These are phyloP conservation scores for Pyrenula massariospora DNA, from an alignment of 495 filamentous ascomycete genomes.

Conservation along the genomic window DNA sequence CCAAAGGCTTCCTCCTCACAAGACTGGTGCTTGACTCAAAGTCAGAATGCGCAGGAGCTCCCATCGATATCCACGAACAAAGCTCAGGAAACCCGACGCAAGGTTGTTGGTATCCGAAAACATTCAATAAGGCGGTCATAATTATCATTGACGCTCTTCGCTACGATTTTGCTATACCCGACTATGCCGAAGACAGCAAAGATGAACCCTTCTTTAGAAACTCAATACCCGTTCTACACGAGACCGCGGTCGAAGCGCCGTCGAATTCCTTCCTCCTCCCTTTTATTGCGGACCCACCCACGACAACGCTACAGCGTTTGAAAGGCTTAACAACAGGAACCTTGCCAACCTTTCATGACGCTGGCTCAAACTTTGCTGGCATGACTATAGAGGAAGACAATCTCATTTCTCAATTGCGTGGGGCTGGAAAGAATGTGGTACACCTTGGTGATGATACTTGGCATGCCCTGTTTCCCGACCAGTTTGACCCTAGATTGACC, in stretches of 20 bases:
- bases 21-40: constrained; percentile 79
- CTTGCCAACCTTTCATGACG: constrained; percentile 85
- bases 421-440: constrained; percentile 72
- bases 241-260: constrained; percentile 60
- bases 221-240: constrained; percentile 73
- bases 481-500: constrained; percentile 79
- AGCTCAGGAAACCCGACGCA: constrained; percentile 35
- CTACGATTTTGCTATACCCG: constrained; percentile 92
- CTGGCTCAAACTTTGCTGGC: constrained; percentile 89
- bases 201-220: constrained; percentile 70
- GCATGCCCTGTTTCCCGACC: constrained; percentile 80
- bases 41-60: constrained; percentile 67
- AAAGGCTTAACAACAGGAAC: constrained; percentile 95
- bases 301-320: constrained; percentile 78
- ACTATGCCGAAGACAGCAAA: constrained; percentile 37
- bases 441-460: constrained; percentile 97
- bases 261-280: constrained; percentile 79
- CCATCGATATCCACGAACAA: constrained; percentile 33
- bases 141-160: constrained; percentile 88
- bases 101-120: constrained; percentile 93
- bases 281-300: constrained; percentile 96
- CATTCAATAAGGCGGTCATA: constrained; percentile 81
- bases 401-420: constrained; percentile 67
- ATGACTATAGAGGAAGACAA: constrained; percentile 98
- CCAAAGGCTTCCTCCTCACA: constrained; percentile 92